A percentile compares a stretch with the other conserved stretches of the same genome.
phyloP scores from a whole-genome alignment of 345 rosid genomes.

The Ceriops decandra region DNA sequence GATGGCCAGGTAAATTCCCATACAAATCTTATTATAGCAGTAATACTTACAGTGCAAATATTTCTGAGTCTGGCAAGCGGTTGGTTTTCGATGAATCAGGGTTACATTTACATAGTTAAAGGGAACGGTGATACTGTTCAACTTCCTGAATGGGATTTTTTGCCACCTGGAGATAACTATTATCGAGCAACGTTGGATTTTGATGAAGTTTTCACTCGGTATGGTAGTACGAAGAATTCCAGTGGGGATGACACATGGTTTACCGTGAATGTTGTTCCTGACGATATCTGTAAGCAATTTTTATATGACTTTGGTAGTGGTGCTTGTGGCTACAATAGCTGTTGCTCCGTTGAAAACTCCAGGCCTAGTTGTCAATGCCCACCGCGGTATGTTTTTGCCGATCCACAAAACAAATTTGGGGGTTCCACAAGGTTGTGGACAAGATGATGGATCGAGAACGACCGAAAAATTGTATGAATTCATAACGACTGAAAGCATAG shows the following conservation, averaged over 20 bases:
- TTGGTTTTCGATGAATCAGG: conserved; percentile 17
- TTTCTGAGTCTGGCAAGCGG: not conserved
- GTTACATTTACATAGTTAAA: not conserved
- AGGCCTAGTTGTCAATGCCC: conserved; percentile 13
- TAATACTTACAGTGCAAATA: not conserved
- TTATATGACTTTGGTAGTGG: not conserved
- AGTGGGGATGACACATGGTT: not conserved
- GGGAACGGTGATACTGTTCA: conserved; percentile 11
- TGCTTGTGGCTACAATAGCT: conserved; percentile 18
- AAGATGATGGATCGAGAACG: conserved; percentile 1
- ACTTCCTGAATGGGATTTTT: conserved; percentile 2
- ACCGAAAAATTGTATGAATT: conserved; percentile 8
- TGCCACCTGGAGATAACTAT: conserved; percentile 10
- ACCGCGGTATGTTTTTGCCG: not conserved
- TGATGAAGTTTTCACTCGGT: conserved; percentile 26
- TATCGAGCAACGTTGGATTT: conserved; percentile 25
- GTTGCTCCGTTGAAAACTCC: not conserved
- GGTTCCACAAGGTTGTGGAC: conserved; percentile 15
- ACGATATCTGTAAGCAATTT: too few relatives aligned
- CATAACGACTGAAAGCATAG: not conserved
- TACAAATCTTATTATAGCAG: conserved; percentile 25
- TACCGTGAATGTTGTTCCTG: too few relatives aligned
- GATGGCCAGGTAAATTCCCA: conserved; percentile 6
- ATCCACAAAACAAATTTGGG: conserved; percentile 4
- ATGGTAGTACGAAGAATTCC: conserved; percentile 13